Percentiles rank a stretch among this genome's conserved stretches.
Evolutionary conservation across 2,329 filamentous ascomycete species (phyloP).

Genomic region (Colletotrichum liaoningense): DNA sequence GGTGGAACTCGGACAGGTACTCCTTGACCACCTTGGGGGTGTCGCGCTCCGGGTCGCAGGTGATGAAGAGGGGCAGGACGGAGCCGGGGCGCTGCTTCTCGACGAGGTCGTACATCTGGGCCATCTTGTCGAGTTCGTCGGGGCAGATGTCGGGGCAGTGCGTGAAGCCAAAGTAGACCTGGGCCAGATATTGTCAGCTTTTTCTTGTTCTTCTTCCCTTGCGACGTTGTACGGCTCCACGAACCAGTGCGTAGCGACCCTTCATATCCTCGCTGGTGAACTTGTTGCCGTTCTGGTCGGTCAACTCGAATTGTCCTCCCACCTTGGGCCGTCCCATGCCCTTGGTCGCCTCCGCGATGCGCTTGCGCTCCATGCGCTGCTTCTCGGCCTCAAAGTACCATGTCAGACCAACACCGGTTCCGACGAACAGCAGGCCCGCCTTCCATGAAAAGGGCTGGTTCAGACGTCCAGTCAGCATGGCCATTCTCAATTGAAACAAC

Average conservation of each 20-base stretch:
- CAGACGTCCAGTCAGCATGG: conserved; percentile 14
- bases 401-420: conserved; percentile 80
- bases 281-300: conserved; percentile 82
- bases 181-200: not conserved
- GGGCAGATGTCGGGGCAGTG: conserved; percentile 99
- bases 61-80: conserved; percentile 88
- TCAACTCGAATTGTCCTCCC: conserved; percentile 84
- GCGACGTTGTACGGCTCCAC: conserved; percentile 43
- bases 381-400: conserved; percentile 97
- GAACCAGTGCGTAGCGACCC: conserved; percentile 84
- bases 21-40: conserved; percentile 84
- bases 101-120: conserved; percentile 86
- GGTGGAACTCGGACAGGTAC: conserved; percentile 93
- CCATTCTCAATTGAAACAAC: not conserved
- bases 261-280: conserved; percentile 86
- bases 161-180: conserved; percentile 99
- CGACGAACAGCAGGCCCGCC: conserved; percentile 86
- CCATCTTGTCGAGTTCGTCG: conserved; percentile 99
- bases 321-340: conserved; percentile 94
- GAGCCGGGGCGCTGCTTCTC: conserved; percentile 61
- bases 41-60: conserved; percentile 93
- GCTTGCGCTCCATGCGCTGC: conserved; percentile 86
- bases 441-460: conserved; percentile 91
- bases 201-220: not conserved
- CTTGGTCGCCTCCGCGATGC: conserved; percentile 91